Percentiles rank a stretch among this genome's conserved stretches.
phyloP scores from a whole-genome alignment of 2,329 filamentous ascomycete genomes.

The Fusarium domesticum region DNA sequence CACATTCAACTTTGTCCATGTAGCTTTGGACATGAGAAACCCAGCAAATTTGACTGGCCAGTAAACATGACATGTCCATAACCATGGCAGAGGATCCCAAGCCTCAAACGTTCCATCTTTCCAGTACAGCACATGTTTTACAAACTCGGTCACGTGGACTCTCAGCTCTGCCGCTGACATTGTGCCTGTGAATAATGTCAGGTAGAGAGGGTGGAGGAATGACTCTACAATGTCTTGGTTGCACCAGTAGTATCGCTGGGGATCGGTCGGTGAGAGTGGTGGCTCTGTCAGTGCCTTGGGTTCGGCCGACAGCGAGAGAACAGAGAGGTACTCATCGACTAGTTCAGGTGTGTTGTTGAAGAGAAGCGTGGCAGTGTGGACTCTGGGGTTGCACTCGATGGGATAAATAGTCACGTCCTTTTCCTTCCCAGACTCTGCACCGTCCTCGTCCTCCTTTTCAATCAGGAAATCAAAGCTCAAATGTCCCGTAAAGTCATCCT shows the following conservation, averaged over 20 bases:
- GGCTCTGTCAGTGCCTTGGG: conserved; percentile 6
- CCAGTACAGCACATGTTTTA: conserved; percentile 45
- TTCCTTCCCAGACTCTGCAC: conserved; percentile 13
- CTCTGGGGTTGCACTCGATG: conserved; percentile 69
- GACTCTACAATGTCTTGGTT: conserved; percentile 60
- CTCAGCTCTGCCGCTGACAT: conserved; percentile 20
- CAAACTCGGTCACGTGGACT: conserved; percentile 28
- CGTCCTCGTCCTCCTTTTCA: conserved; percentile 4
- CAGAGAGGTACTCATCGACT: conserved; percentile 51
- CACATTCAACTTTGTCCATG: conserved; percentile 65
- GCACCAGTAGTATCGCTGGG: conserved; percentile 57
- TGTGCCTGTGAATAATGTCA: conserved; percentile 27
- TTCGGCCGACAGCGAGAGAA: conserved; percentile 33
- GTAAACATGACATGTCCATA: conserved; percentile 56
- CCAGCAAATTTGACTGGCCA: conserved; percentile 51
- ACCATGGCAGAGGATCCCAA: conserved; percentile 56
- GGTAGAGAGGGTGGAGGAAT: conserved; percentile 45
- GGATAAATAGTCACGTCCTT: conserved; percentile 49
- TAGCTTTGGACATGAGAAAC: conserved; percentile 41
- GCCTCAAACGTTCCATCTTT: conserved; percentile 52
- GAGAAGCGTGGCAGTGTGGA: conserved; percentile 64
- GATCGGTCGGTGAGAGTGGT: conserved; percentile 22
- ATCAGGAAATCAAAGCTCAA: conserved; percentile 70
- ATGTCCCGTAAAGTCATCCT: conserved; percentile 61
- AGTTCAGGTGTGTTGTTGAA: conserved; percentile 50